Conservation (phyloP, 345 rosid genomes). For the Eucalyptus shirleyi region DNA sequence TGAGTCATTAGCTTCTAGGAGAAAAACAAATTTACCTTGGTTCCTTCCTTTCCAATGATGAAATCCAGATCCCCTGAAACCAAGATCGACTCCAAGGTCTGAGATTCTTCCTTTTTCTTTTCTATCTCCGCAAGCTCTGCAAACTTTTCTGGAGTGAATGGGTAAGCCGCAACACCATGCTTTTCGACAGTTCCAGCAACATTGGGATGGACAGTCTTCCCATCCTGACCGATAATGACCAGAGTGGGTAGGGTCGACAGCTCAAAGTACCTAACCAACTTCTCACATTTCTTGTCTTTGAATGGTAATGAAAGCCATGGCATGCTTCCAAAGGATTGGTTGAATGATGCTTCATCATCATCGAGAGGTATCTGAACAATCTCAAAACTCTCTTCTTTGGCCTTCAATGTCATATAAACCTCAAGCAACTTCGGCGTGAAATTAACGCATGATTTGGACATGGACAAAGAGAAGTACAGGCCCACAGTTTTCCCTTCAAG, state of each 20-base stretch:
- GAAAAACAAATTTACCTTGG: neutral
- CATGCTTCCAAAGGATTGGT: neutral
- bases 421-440: conserved; percentile 10
- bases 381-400: conserved; percentile 19
- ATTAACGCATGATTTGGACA: neutral
- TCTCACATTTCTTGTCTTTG: neutral
- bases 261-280: neutral
- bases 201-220: neutral
- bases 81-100: conserved; percentile 8
- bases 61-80: conserved; percentile 1
- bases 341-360: neutral
- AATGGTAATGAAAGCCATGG: conserved; percentile 14
- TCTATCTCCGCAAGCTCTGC: conserved; percentile 8
- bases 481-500: conserved; percentile 27
- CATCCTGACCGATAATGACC: conserved; percentile 3
- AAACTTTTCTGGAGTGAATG: conserved; percentile 9
- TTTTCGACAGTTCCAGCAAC: neutral
- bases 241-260: conserved; percentile 1
- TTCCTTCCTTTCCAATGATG: conserved; percentile 6
- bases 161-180: conserved; percentile 3
- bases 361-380: conserved; percentile 15
- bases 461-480: conserved; percentile 1
- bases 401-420: conserved; percentile 12
- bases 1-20: neutral
- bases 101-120: conserved; percentile 2